Conservation (phyloP, 1,284 basidiomycete species). For the Stereum hirsutum region DNA sequence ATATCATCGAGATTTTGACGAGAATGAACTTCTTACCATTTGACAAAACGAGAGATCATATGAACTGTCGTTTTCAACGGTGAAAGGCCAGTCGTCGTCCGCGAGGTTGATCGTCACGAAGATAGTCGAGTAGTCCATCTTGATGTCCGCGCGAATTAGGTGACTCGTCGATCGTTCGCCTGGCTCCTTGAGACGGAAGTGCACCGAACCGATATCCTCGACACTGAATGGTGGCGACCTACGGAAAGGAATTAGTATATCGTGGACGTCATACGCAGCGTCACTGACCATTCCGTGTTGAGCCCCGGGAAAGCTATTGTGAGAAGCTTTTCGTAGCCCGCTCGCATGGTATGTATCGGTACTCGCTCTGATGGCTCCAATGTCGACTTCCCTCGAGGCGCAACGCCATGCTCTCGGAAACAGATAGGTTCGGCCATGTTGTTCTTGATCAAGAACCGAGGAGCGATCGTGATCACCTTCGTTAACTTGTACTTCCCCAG, state of each 20-base stretch:
- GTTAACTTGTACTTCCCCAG: slow-evolving; percentile 94
- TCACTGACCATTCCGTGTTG: slow-evolving; percentile 73
- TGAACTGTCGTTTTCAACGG: slow-evolving; percentile 86
- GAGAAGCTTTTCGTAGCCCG: slow-evolving; percentile 62
- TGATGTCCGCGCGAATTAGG: slow-evolving; percentile 77
- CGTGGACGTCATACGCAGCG: background rate
- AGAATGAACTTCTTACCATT: slow-evolving; percentile 37
- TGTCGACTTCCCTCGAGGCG: slow-evolving; percentile 59
- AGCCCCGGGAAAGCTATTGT: slow-evolving; percentile 82
- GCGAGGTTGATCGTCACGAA: slow-evolving; percentile 75
- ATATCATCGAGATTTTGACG: background rate
- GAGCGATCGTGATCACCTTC: slow-evolving; percentile 89
- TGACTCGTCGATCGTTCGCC: slow-evolving; percentile 35
- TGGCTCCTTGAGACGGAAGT: slow-evolving; percentile 58
- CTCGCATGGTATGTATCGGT: slow-evolving; percentile 64
- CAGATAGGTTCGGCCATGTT: slow-evolving; percentile 61
- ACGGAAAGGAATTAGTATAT: slow-evolving; percentile 1
- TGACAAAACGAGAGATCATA: slow-evolving; percentile 70
- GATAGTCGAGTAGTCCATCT: slow-evolving; percentile 84
- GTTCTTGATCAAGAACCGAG: slow-evolving; percentile 90
- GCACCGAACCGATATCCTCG: slow-evolving; percentile 82
- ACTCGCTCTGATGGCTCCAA: slow-evolving; percentile 63
- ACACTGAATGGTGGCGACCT: slow-evolving; percentile 94
- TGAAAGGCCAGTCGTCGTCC: slow-evolving; percentile 80
- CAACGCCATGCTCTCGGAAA: slow-evolving; percentile 80